Conservation (phyloP, 2,329 filamentous ascomycete species). For the Ophiocordyceps unilateralis region DNA sequence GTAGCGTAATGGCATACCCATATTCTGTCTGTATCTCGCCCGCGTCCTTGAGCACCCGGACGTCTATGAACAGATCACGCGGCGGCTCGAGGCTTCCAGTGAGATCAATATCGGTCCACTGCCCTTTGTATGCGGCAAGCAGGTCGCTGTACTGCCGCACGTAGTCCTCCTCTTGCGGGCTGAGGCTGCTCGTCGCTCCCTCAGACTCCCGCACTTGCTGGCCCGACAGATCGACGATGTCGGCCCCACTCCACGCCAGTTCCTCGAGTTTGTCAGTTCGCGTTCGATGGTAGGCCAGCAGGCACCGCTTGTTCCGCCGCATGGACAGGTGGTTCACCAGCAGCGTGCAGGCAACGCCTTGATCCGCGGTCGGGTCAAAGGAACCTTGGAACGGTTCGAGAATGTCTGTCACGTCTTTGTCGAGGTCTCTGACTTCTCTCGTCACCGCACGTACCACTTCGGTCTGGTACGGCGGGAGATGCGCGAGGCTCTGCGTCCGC, state of each 20-base stretch:
- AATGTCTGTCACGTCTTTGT: conserved; percentile 66
- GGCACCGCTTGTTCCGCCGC: conserved; percentile 87
- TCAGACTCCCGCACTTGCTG: conserved; percentile 34
- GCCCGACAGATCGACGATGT: conserved; percentile 55
- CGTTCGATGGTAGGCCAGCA: conserved; percentile 85
- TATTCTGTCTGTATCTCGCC: conserved; percentile 99
- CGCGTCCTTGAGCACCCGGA: conserved; percentile 86
- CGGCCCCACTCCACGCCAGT: conserved; percentile 79
- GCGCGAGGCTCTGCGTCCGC: conserved; percentile 68
- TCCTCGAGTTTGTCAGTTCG: conserved; percentile 84
- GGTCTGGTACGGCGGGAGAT: conserved; percentile 82
- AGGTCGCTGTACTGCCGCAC: conserved; percentile 82
- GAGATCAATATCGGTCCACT: conserved; percentile 95
- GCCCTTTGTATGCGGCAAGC: conserved; percentile 89
- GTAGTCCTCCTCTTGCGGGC: conserved; percentile 93
- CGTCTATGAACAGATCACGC: conserved; percentile 92
- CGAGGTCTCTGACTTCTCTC: conserved; percentile 82
- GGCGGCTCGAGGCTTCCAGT: conserved; percentile 89
- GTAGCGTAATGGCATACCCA: conserved; percentile 42
- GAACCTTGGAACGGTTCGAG: conserved; percentile 69
- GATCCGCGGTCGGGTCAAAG: conserved; percentile 72
- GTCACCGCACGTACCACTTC: conserved; percentile 78
- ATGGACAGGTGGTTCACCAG: conserved; percentile 90
- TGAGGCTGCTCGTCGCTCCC: conserved; percentile 55
- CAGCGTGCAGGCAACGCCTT: conserved; percentile 70